Evolutionary conservation across 805 yeast genomes (phyloP), one percentile per base, ranked within the genome.

Genomic region (Dipodascus albidus): DNA sequence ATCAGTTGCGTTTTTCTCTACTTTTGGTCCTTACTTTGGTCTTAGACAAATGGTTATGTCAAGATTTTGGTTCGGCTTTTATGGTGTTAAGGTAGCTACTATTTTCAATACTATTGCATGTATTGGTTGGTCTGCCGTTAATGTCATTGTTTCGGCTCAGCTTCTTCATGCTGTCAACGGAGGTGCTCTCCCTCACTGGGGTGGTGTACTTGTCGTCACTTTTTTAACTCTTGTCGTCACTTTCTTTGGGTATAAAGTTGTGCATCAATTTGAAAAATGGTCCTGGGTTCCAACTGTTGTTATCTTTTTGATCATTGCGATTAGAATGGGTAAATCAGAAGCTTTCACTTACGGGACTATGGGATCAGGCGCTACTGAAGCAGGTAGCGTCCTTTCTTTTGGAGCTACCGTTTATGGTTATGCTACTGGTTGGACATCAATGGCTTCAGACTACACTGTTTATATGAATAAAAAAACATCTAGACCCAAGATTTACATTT

Each of bases 51-150:
- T 89, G 86, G 76, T 87, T 41, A 64, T 89, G 54, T 81, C 95
- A 9, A 78, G 91, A 60, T 89, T 75, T 69, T 76, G 88, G 61
- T 76, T 82, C 57, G 97, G 97, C 58, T 81, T 83, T 68, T 66
- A 73, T 31, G 83, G 85, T 49, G 82, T 85, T 70, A 79, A 95
- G 67, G 75, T 88, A 54, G 84, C 87, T 63, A 83, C 95, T 8
- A 67, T 83, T 49, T 74, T 90, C 66, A 88, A 89, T 65, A 78
- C 82, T 63, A 68, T 90, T 57, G 90, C 96, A 23, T 87, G 96
- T 77, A 80, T 89, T 53, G 96, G 97, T 62, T 90, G 97, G 97
- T 86, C 93, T 69, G 87, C 96, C 8, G 91, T 88, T 50, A 90
- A 90, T 70, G 87, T 86, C 57, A 85, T 89, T 79, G 85, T 89